phyloP scores from a whole-genome alignment of 441 rosid genomes.

The Viola pubescens region DNA sequence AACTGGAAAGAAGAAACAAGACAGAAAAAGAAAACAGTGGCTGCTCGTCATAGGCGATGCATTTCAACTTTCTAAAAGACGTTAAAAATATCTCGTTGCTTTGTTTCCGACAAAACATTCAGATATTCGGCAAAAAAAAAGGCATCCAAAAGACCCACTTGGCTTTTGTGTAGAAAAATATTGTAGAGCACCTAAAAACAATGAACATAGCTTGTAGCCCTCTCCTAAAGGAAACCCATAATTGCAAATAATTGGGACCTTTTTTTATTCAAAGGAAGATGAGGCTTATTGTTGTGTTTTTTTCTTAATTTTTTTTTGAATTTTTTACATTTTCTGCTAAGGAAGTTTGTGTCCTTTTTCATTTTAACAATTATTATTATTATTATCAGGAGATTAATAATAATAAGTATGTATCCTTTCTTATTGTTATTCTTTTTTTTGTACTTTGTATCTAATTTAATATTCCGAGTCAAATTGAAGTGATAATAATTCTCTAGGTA shows the following conservation, averaged over 20 bases:
- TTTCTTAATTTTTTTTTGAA: too few relatives aligned
- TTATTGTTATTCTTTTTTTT: neutral
- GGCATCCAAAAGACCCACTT: neutral
- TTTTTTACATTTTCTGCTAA: too few relatives aligned
- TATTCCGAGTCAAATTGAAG: constrained; percentile 18
- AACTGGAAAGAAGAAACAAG: constrained; percentile 72
- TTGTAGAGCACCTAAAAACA: constrained; percentile 11
- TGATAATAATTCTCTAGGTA: neutral
- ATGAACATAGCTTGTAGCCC: constrained; percentile 28
- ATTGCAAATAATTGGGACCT: constrained; percentile 19
- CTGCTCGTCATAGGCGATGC: constrained; percentile 63
- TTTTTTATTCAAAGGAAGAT: constrained; percentile 36
- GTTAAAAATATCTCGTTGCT: neutral
- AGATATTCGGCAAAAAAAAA: neutral
- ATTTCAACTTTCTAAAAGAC: constrained; percentile 50
- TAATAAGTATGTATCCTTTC: neutral
- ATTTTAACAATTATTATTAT: constrained; percentile 1
- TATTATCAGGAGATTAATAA: neutral
- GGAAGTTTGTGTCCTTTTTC: neutral
- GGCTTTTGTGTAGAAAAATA: constrained; percentile 14
- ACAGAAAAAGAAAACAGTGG: constrained; percentile 38
- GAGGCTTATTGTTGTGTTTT: constrained; percentile 35
- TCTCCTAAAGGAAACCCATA: constrained; percentile 33
- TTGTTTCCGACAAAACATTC: constrained; percentile 11
- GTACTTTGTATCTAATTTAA: constrained; percentile 13